A percentile compares a stretch with the other conserved stretches of the same genome.
Evolutionary conservation across 2,329 filamentous ascomycete genomes (phyloP).

Genomic region (Coniosporium tulheliwenetii): DNA sequence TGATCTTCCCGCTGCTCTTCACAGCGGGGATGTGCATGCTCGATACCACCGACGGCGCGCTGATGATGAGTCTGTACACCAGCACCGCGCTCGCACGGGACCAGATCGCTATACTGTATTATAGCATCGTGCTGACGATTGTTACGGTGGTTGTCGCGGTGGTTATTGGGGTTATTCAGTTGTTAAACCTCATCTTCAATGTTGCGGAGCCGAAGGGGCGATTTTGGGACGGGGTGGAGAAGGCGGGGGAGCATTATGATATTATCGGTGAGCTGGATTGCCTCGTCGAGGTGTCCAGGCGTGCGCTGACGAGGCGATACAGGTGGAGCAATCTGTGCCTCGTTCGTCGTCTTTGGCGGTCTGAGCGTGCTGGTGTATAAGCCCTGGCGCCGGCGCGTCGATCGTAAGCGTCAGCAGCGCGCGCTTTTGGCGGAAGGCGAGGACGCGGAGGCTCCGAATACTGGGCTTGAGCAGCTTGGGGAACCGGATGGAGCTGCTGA

Average conservation of each 20-base stretch:
- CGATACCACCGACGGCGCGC: conserved; percentile 80
- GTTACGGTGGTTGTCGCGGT: conserved; percentile 73
- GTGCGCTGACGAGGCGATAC: neutral
- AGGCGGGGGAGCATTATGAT: conserved; percentile 66
- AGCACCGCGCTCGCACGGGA: conserved; percentile 64
- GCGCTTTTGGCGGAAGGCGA: conserved; percentile 2
- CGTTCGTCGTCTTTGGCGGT: conserved; percentile 64
- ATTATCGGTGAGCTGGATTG: conserved; percentile 44
- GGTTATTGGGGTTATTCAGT: conserved; percentile 73
- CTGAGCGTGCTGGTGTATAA: conserved; percentile 61
- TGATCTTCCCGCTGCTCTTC: conserved; percentile 82
- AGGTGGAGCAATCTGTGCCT: conserved; percentile 63
- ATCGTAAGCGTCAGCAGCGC: conserved; percentile 16
- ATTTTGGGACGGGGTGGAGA: conserved; percentile 85
- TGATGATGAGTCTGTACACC: conserved; percentile 92
- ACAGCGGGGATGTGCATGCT: conserved; percentile 92
- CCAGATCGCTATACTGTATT: conserved; percentile 81
- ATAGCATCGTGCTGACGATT: conserved; percentile 72
- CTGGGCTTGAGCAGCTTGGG: too few species aligned
- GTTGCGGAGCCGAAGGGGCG: conserved; percentile 54
- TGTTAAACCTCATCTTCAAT: conserved; percentile 64
- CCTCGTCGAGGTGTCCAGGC: neutral
- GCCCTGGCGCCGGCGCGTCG: conserved; percentile 57
- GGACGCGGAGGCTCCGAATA: too few species aligned
- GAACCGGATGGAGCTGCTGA: too few species aligned